Evolutionary conservation across 345 rosid species (phyloP).

Genomic region (Lepidium didymum): DNA sequence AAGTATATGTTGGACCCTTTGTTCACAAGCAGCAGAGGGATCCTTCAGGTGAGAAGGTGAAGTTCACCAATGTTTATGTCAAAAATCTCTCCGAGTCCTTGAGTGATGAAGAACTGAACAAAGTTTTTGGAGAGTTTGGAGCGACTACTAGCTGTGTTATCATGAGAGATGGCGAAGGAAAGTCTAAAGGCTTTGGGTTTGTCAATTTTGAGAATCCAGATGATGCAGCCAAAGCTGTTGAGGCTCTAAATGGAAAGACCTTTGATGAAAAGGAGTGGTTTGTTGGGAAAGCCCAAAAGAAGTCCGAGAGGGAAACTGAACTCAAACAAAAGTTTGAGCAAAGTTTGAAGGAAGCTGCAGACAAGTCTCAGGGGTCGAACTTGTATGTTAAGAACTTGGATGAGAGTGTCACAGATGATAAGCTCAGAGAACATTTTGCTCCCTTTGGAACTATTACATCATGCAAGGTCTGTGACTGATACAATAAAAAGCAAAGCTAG

Average conservation of each 20-base stretch:
- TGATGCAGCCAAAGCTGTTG: constrained; percentile 80
- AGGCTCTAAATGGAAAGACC: constrained; percentile 72
- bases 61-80: constrained; percentile 75
- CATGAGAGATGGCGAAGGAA: constrained; percentile 88
- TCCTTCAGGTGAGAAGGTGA: constrained; percentile 34
- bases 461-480: constrained; percentile 58
- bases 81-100: constrained; percentile 66
- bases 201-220: constrained; percentile 75
- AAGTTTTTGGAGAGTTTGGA: constrained; percentile 69
- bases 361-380: constrained; percentile 79
- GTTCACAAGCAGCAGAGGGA: constrained; percentile 88
- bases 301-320: constrained; percentile 76
- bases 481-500: not conserved
- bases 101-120: constrained; percentile 65
- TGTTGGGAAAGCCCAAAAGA: constrained; percentile 93
- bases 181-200: constrained; percentile 91
- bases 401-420: constrained; percentile 81
- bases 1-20: constrained; percentile 88
- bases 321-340: constrained; percentile 69
- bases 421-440: constrained; percentile 65
- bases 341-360: constrained; percentile 68
- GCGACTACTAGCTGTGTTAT: constrained; percentile 66
- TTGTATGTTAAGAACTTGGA: constrained; percentile 83
- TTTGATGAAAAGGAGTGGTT: constrained; percentile 88
- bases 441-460: constrained; percentile 79